These are phyloP conservation scores for Dactylis glomerata DNA, from an alignment of 176 grass and related monocot species.

Conservation along the genomic window DNA sequence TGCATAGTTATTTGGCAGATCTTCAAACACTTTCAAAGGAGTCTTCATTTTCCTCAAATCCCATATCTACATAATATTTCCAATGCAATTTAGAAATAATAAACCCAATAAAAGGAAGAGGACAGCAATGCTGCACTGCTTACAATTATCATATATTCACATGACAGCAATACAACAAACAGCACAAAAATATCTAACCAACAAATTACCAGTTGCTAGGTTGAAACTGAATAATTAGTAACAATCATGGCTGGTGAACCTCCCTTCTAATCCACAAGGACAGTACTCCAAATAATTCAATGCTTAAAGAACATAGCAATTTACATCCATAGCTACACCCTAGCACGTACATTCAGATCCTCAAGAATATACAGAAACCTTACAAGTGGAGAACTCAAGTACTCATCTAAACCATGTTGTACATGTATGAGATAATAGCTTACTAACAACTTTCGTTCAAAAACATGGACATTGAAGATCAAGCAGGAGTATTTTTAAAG, in stretches of 20 bases:
- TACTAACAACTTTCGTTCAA: background rate
- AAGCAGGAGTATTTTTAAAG: background rate
- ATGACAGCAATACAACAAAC: conserved; percentile 12
- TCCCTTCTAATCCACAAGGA: background rate
- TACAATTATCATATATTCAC: conserved; percentile 21
- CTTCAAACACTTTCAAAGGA: conserved; percentile 81
- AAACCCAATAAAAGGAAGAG: conserved; percentile 14
- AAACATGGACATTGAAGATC: background rate
- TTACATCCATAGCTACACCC: background rate
- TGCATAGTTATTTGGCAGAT: conserved; percentile 86
- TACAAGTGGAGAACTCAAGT: background rate
- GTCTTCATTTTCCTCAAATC: conserved; percentile 77
- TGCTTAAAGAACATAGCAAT: background rate
- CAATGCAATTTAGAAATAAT: conserved; percentile 29
- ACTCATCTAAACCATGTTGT: background rate
- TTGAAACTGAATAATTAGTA: background rate
- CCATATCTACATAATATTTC: conserved; percentile 66
- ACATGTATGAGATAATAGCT: background rate
- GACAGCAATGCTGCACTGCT: background rate
- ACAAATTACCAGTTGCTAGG: background rate
- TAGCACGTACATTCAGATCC: background rate
- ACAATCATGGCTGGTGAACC: background rate
- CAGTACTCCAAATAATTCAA: background rate
- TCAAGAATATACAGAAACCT: background rate
- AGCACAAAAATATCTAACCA: background rate